These are phyloP conservation scores for Phialophora expanda DNA, from an alignment of 2,329 filamentous ascomycete genomes.

Conservation along the genomic window DNA sequence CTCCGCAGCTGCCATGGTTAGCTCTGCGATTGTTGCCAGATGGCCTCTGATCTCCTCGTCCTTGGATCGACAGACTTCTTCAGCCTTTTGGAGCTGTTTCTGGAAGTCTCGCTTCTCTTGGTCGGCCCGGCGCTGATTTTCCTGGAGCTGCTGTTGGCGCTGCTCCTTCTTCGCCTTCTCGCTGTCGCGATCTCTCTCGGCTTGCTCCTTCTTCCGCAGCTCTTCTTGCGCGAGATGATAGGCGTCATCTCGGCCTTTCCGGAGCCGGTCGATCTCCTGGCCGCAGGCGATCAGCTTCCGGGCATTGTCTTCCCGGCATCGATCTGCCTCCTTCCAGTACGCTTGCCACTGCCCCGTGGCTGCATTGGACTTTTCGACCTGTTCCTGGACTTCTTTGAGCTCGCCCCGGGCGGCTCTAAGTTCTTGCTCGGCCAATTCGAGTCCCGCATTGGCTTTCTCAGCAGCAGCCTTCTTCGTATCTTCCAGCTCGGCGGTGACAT, in stretches of 20 bases:
- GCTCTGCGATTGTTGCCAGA: not conserved
- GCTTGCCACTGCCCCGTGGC: not conserved
- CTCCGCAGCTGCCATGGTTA: not conserved
- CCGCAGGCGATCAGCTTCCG: not conserved
- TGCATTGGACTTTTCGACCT: not conserved
- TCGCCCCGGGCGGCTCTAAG: not conserved
- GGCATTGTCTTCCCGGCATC: not conserved
- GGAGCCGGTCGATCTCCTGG: not conserved
- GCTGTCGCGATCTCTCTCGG: not conserved
- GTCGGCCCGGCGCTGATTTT: not conserved
- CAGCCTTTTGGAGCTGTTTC: not conserved
- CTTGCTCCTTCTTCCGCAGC: not conserved
- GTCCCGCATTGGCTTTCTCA: not conserved
- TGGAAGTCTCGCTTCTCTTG: not conserved
- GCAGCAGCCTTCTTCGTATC: not conserved
- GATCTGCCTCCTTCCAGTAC: not conserved
- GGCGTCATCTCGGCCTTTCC: not conserved
- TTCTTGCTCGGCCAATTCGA: not conserved
- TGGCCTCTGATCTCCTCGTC: not conserved
- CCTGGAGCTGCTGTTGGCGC: not conserved
- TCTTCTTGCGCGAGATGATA: not conserved
- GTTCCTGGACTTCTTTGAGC: not conserved
- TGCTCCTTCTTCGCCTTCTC: not conserved
- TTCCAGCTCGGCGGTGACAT: not conserved
- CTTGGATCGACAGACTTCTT: constrained; percentile 1